phyloP scores from a whole-genome alignment of 1,284 basidiomycete species.

The Papiliotrema nemorosa region DNA sequence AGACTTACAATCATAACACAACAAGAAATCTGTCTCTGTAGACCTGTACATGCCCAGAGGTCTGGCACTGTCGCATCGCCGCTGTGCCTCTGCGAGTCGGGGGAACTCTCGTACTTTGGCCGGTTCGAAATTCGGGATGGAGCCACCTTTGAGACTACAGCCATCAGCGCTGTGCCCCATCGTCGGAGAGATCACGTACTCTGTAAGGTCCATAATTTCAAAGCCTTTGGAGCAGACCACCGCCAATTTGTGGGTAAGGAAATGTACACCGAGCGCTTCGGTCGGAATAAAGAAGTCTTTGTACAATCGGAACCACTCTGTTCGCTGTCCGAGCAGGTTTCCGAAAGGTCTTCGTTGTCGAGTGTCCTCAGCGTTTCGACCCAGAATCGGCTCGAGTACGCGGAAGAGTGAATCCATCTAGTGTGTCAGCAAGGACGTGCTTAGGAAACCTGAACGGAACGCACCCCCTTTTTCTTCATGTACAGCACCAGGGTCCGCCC shows the following conservation, averaged over 20 bases:
- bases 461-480: conserved; percentile 90
- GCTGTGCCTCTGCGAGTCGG: conserved; percentile 65
- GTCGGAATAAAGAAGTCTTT: conserved; percentile 90
- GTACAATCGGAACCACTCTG: conserved; percentile 90
- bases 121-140: conserved; percentile 63
- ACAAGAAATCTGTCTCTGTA: conserved; percentile 80
- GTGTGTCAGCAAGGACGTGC: background rate
- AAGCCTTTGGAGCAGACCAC: conserved; percentile 92
- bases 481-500: conserved; percentile 86
- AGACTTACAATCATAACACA: conserved; percentile 80
- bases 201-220: conserved; percentile 90
- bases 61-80: conserved; percentile 70
- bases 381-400: conserved; percentile 85
- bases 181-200: conserved; percentile 56
- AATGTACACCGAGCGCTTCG: conserved; percentile 82
- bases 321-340: conserved; percentile 69
- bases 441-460: conserved; percentile 27
- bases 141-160: conserved; percentile 82
- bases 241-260: conserved; percentile 84
- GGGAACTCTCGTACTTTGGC: conserved; percentile 65
- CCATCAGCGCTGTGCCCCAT: background rate
- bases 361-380: conserved; percentile 73
- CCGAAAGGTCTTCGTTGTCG: conserved; percentile 58
- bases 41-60: conserved; percentile 91
- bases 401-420: conserved; percentile 85